These are phyloP conservation scores for Camellia sinensis DNA, from an alignment of 148 eudicot species.

Conservation along the genomic window DNA sequence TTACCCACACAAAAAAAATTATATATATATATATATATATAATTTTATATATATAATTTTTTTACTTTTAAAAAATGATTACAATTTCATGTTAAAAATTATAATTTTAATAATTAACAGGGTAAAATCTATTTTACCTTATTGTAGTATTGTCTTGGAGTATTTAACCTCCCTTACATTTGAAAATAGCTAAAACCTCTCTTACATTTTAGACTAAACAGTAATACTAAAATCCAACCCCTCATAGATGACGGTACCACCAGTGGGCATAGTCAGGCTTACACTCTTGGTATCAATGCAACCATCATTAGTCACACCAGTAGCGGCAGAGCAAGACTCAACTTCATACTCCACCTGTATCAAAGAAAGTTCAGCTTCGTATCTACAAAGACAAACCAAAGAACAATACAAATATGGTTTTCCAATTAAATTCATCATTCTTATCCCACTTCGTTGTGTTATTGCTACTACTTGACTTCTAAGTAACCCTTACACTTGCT, in stretches of 20 bases:
- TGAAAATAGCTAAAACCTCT: no score
- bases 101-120: no score
- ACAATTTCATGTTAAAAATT: no score
- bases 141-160: no score
- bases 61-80: no score
- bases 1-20: no score
- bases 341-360: conserved; percentile 69
- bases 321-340: conserved; percentile 39
- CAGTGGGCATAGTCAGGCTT: conserved; percentile 52
- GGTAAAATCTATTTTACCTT: no score
- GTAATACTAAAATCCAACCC: no score
- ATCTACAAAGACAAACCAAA: not conserved
- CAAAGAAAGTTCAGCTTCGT: not conserved
- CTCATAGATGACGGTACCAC: conserved; percentile 70
- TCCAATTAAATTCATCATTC: not conserved
- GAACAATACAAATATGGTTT: not conserved
- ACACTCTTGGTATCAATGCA: conserved; percentile 45
- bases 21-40: no score
- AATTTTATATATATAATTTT: no score
- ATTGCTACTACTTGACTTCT: not conserved
- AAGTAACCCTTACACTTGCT: not conserved
- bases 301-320: conserved; percentile 24
- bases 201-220: no score
- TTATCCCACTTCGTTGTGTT: not conserved
- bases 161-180: no score